phyloP scores from a whole-genome alignment of 176 grass and related monocot species.

The Rhynchospora breviuscula region DNA sequence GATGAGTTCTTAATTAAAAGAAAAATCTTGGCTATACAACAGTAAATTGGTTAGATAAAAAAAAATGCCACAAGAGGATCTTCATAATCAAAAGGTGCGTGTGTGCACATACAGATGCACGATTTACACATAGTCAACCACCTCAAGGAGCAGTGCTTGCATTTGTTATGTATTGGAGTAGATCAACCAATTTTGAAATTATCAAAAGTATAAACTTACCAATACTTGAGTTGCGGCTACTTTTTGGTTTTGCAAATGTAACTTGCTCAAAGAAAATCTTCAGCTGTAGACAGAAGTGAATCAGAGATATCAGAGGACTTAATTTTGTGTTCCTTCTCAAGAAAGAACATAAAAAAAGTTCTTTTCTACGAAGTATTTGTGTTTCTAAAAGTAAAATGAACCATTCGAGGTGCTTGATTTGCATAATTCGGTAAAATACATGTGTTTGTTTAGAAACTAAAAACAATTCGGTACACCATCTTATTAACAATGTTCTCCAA shows the following conservation, averaged over 20 bases:
- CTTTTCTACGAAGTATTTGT: background rate
- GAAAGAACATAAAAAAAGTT: background rate
- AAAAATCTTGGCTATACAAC: background rate
- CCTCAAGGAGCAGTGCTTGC: background rate
- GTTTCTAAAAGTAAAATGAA: background rate
- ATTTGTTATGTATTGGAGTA: background rate
- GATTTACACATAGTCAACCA: background rate
- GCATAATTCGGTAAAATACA: background rate
- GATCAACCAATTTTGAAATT: background rate
- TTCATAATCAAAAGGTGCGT: background rate
- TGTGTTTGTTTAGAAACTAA: background rate
- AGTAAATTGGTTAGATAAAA: background rate
- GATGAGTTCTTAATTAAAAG: background rate
- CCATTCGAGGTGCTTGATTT: background rate
- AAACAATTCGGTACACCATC: no score
- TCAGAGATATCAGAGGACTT: background rate
- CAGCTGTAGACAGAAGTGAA: conserved; percentile 39
- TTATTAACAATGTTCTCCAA: background rate
- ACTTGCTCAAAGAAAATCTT: conserved; percentile 92
- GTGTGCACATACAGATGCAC: background rate
- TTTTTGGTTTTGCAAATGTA: conserved; percentile 88
- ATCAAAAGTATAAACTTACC: conserved; percentile 26
- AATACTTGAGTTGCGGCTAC: conserved; percentile 89
- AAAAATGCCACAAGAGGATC: background rate
- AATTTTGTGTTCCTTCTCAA: background rate